phyloP scores from a whole-genome alignment of 345 rosid genomes.

The Eucalyptus tenuipes region DNA sequence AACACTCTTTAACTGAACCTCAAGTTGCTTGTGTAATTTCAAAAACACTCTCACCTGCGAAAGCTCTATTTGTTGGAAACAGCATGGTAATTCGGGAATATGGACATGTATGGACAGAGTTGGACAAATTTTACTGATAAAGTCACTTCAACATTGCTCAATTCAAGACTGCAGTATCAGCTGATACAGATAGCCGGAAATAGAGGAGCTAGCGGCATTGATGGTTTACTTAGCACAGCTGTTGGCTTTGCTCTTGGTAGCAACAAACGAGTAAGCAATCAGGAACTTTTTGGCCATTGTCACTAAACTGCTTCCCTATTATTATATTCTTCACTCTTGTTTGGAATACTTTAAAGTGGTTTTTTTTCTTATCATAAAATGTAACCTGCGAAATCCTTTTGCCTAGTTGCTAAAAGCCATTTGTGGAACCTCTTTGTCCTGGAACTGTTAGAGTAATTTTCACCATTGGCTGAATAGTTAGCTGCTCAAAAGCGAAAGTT shows the following conservation, averaged over 20 bases:
- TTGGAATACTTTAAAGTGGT: neutral
- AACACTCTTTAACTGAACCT: conserved; percentile 67
- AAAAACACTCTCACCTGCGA: conserved; percentile 37
- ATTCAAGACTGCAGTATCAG: conserved; percentile 34
- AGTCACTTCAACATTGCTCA: conserved; percentile 20
- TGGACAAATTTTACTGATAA: conserved; percentile 9
- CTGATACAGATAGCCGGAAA: conserved; percentile 75
- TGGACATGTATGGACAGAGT: conserved; percentile 74
- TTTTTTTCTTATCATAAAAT: neutral
- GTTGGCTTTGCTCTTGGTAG: conserved; percentile 87
- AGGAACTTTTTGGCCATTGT: neutral
- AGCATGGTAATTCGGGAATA: conserved; percentile 97
- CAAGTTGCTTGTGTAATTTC: conserved; percentile 60
- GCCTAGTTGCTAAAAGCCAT: neutral
- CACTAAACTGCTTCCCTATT: neutral
- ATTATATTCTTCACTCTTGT: neutral
- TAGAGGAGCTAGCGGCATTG: conserved; percentile 99
- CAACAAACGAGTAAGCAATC: conserved; percentile 52
- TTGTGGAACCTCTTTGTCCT: neutral
- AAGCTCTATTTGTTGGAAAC: conserved; percentile 84
- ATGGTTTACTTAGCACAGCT: conserved; percentile 91
- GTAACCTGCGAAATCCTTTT: neutral
- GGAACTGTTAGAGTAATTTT: neutral
- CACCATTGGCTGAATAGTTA: neutral
- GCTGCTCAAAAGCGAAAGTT: neutral